phyloP scores from a whole-genome alignment of 164 flowering plant species.

The Tetrastigma voinierianum region DNA sequence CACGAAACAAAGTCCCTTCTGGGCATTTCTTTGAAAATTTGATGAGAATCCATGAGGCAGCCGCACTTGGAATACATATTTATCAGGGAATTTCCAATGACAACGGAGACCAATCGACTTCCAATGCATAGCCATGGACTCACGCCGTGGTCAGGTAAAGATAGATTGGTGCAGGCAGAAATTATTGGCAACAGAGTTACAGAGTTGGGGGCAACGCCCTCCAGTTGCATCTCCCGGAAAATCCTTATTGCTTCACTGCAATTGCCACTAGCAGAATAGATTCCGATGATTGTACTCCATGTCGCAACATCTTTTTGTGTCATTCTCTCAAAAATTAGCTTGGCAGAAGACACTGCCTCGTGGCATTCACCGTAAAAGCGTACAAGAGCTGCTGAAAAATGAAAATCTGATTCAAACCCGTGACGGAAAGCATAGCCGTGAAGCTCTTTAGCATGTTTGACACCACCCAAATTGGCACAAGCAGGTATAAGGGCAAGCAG shows the following conservation, averaged over 20 bases:
- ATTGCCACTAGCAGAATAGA: conserved; percentile 31
- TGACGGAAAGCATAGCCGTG: conserved; percentile 53
- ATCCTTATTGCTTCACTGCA: conserved; percentile 29
- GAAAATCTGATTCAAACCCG: conserved; percentile 37
- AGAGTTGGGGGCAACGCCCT: conserved; percentile 47
- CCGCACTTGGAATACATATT: conserved; percentile 70
- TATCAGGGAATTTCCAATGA: conserved; percentile 53
- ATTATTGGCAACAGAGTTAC: conserved; percentile 49
- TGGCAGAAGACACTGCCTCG: conserved; percentile 18
- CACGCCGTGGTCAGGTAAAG: conserved; percentile 28
- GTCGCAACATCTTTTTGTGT: conserved; percentile 43
- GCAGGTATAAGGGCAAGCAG: conserved; percentile 44
- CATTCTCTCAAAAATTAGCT: conserved; percentile 33
- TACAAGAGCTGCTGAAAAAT: conserved; percentile 40
- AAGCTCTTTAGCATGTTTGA: conserved; percentile 42
- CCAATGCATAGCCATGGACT: conserved; percentile 39
- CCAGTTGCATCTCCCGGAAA: conserved; percentile 41
- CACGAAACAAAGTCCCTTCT: conserved; percentile 50
- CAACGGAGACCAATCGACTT: conserved; percentile 30
- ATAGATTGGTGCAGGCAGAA: conserved; percentile 28
- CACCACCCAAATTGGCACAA: conserved; percentile 29
- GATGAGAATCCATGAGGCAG: conserved; percentile 30
- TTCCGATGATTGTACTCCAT: conserved; percentile 57
- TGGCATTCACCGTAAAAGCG: conserved; percentile 37
- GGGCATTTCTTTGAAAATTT: conserved; percentile 44